phyloP scores from a whole-genome alignment of 805 yeast genomes.

The Spathaspora girioi region DNA sequence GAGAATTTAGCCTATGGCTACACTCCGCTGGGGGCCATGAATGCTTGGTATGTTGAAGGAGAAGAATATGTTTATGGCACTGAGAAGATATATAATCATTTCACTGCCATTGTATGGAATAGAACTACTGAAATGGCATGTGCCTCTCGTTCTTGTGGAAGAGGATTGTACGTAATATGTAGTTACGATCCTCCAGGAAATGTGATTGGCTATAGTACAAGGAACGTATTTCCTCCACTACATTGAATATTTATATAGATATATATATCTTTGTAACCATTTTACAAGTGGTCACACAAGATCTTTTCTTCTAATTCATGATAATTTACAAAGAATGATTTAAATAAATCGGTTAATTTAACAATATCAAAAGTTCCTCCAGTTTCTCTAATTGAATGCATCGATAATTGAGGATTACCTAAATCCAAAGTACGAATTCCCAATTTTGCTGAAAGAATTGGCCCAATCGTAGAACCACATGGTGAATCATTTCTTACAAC shows the following conservation, averaged over 20 bases:
- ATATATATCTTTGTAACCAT: background rate
- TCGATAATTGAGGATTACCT: slow-evolving; percentile 88
- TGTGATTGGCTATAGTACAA: slow-evolving; percentile 19
- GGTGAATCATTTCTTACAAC: slow-evolving; percentile 93
- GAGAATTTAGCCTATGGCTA: slow-evolving; percentile 40
- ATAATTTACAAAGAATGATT: slow-evolving; percentile 50
- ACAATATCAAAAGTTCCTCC: slow-evolving; percentile 77
- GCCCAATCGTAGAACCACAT: slow-evolving; percentile 97
- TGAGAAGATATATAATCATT: slow-evolving; percentile 30
- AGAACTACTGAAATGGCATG: slow-evolving; percentile 30
- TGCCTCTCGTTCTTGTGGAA: slow-evolving; percentile 27
- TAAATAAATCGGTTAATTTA: slow-evolving; percentile 57
- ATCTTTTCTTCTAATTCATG: slow-evolving; percentile 25
- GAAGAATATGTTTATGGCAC: slow-evolving; percentile 22
- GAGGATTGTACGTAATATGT: slow-evolving; percentile 38
- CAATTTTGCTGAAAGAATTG: slow-evolving; percentile 80
- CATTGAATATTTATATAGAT: slow-evolving; percentile 1
- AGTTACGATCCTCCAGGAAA: slow-evolving; percentile 33
- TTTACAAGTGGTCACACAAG: slow-evolving; percentile 15
- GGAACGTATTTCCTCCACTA: slow-evolving; percentile 22
- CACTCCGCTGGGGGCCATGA: slow-evolving; percentile 26
- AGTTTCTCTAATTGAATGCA: slow-evolving; percentile 93
- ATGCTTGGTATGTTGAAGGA: slow-evolving; percentile 42
- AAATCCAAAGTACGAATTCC: slow-evolving; percentile 86
- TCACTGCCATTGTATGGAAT: slow-evolving; percentile 39